Evolutionary conservation across 768 basidiomycete species (phyloP).

Genomic region (Baorangia bicolor): DNA sequence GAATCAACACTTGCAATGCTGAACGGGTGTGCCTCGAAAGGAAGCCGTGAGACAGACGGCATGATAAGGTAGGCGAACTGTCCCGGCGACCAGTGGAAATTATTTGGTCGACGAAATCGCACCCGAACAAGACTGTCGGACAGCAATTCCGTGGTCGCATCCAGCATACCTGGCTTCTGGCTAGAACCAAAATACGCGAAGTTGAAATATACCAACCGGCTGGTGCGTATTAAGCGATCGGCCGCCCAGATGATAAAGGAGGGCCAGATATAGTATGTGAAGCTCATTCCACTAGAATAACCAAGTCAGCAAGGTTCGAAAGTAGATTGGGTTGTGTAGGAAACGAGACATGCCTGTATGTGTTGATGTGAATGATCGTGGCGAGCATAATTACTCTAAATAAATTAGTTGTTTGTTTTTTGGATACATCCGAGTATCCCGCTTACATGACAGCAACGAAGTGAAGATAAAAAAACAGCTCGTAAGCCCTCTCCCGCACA

Average conservation of each 20-base stretch:
- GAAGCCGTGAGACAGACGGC: slow-evolving; percentile 41
- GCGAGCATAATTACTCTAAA: slow-evolving; percentile 32
- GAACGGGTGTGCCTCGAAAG: slow-evolving; percentile 57
- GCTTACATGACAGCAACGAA: slow-evolving; percentile 41
- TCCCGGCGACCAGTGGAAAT: slow-evolving; percentile 51
- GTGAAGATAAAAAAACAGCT: slow-evolving; percentile 51
- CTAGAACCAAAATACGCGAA: slow-evolving; percentile 33
- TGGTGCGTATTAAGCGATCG: slow-evolving; percentile 46
- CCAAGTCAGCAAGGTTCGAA: background rate
- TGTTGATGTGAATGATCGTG: slow-evolving; percentile 41
- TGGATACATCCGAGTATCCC: background rate
- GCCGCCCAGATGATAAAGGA: slow-evolving; percentile 53
- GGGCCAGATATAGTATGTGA: slow-evolving; percentile 44
- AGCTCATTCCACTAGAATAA: slow-evolving; percentile 15
- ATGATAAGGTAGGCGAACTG: slow-evolving; percentile 52
- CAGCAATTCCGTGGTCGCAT: slow-evolving; percentile 40
- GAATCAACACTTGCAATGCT: slow-evolving; percentile 47
- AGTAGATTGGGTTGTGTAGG: slow-evolving; percentile 8
- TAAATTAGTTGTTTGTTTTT: slow-evolving; percentile 38
- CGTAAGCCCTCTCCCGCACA: slow-evolving; percentile 47
- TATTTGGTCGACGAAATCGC: slow-evolving; percentile 40
- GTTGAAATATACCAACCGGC: slow-evolving; percentile 44
- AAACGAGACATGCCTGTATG: slow-evolving; percentile 30
- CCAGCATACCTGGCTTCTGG: slow-evolving; percentile 22
- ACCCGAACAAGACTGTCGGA: slow-evolving; percentile 46